phyloP scores from a whole-genome alignment of 805 yeast genomes.

The Lipomyces oligophaga region DNA sequence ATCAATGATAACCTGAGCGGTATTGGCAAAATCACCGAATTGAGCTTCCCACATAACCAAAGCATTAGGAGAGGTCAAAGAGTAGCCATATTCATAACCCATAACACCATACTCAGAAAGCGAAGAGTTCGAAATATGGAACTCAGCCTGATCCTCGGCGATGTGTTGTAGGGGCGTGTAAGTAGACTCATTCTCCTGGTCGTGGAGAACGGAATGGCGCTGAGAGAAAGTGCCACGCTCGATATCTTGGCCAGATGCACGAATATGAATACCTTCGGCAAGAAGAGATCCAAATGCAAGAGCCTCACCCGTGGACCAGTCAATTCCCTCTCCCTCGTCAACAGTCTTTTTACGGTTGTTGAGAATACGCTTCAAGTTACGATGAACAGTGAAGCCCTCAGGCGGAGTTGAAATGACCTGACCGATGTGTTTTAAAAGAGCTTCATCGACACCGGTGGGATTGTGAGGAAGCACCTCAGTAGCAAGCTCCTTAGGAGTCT shows the following conservation, averaged over 20 bases:
- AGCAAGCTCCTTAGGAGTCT: slow-evolving; percentile 94
- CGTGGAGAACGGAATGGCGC: slow-evolving; percentile 97
- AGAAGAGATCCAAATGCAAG: slow-evolving; percentile 92
- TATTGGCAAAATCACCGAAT: slow-evolving; percentile 99
- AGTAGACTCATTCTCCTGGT: slow-evolving; percentile 78
- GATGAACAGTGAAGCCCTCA: slow-evolving; percentile 80
- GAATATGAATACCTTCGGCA: slow-evolving; percentile 90
- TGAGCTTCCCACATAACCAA: slow-evolving; percentile 99
- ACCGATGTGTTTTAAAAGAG: slow-evolving; percentile 73
- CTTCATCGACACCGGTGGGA: slow-evolving; percentile 85
- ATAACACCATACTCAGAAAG: slow-evolving; percentile 97
- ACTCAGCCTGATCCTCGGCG: slow-evolving; percentile 76
- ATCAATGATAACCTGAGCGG: slow-evolving; percentile 96
- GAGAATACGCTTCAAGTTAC: slow-evolving; percentile 92
- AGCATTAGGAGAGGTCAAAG: slow-evolving; percentile 95
- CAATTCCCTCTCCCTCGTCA: slow-evolving; percentile 88
- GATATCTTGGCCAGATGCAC: slow-evolving; percentile 98
- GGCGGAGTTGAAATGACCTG: slow-evolving; percentile 77
- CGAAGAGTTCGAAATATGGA: slow-evolving; percentile 88
- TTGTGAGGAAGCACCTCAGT: slow-evolving; percentile 92
- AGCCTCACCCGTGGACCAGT: slow-evolving; percentile 99
- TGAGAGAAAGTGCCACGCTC: slow-evolving; percentile 99
- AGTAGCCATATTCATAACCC: slow-evolving; percentile 99
- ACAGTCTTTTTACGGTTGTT: slow-evolving; percentile 79
- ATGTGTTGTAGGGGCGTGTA: slow-evolving; percentile 83